Evolutionary conservation across 2,329 filamentous ascomycete genomes (phyloP), one percentile per base, ranked within the genome.

Genomic region (Aureobasidium sp.): DNA sequence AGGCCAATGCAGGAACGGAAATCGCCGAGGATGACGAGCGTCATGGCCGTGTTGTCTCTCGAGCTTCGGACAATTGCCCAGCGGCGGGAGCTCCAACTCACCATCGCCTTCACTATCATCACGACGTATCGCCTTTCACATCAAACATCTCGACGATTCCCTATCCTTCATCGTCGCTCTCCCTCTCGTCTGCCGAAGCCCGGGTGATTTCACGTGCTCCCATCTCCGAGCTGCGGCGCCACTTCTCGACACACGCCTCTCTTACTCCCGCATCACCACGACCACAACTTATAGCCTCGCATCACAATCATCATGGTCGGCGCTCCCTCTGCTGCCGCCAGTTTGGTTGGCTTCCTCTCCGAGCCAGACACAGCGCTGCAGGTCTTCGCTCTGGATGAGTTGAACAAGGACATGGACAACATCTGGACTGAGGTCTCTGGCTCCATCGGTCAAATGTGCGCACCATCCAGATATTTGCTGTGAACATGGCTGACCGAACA

Each of bases 341-440:
- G 94, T 76, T 87, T 99, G 64, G 85, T 99, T 74, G 93, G 91
- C 79, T 97, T 97, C 77, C 85, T 99, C 66, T 89, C 91, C 68
- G 94, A 99, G 74, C 91, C 95, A 70, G 94, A 97, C 78, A 85
- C 89, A 62, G 91, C 96, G 77, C 87, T 99, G 76, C 92, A 91
- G 82, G 86, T 93, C 69, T 99, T 97, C 75, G 94, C 94, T 67
- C 83, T 99, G 68, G 90, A 96, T 79, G 92, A 90, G 68, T 85
- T 99, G 72, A 96, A 99, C 78, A 89, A 94, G 70, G 90, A 97
- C 73, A 96, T 99, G 71, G 92, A 97, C 76, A 89, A 93, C 66
- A 86, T 99, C 69, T 99, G 94, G 94, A 95, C 92, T 65, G 94
- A 99, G 78, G 92, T 99, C 66, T 93, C 94, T 59, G 90, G 88